Evolutionary conservation across 2,329 filamentous ascomycete genomes (phyloP).

Genomic region (Monilinia polystroma): DNA sequence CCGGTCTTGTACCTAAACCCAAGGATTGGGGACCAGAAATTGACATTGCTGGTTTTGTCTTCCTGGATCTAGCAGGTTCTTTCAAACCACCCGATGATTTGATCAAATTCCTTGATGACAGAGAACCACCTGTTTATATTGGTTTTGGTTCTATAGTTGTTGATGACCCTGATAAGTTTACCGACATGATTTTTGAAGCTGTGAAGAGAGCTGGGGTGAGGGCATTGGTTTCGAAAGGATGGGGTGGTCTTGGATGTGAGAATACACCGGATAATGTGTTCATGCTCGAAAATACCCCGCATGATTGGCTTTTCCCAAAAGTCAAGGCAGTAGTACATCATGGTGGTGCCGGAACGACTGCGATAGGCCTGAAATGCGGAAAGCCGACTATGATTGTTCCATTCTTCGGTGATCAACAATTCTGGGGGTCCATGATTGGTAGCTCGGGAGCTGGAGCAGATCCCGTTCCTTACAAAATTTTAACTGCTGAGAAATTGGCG

Average conservation of each 20-base stretch:
- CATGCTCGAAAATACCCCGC: slow-evolving; percentile 71
- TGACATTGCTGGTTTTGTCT: slow-evolving; percentile 76
- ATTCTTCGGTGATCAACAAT: slow-evolving; percentile 77
- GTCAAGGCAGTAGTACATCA: slow-evolving; percentile 69
- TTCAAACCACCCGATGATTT: slow-evolving; percentile 59
- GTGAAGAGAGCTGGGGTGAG: slow-evolving; percentile 64
- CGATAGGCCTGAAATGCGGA: slow-evolving; percentile 69
- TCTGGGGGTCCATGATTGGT: slow-evolving; percentile 71
- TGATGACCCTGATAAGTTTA: slow-evolving; percentile 67
- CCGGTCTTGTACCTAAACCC: slow-evolving; percentile 64
- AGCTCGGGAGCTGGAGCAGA: slow-evolving; percentile 63
- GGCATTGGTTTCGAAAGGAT: slow-evolving; percentile 72
- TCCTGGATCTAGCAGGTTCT: slow-evolving; percentile 64
- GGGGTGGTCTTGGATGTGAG: slow-evolving; percentile 67
- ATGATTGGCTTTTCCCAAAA: slow-evolving; percentile 73
- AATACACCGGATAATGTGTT: slow-evolving; percentile 62
- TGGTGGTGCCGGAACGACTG: slow-evolving; percentile 75
- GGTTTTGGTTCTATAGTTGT: slow-evolving; percentile 77
- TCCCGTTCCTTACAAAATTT: slow-evolving; percentile 65
- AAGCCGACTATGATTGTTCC: slow-evolving; percentile 74
- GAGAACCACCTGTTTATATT: slow-evolving; percentile 66
- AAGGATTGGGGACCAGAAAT: slow-evolving; percentile 68
- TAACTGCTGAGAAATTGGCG: slow-evolving; percentile 62
- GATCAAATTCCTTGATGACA: slow-evolving; percentile 54
- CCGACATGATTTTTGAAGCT: slow-evolving; percentile 69